Evolutionary conservation across 2,329 filamentous ascomycete species (phyloP), one percentile per base, ranked within the genome.

Genomic region (Dothistroma pini): DNA sequence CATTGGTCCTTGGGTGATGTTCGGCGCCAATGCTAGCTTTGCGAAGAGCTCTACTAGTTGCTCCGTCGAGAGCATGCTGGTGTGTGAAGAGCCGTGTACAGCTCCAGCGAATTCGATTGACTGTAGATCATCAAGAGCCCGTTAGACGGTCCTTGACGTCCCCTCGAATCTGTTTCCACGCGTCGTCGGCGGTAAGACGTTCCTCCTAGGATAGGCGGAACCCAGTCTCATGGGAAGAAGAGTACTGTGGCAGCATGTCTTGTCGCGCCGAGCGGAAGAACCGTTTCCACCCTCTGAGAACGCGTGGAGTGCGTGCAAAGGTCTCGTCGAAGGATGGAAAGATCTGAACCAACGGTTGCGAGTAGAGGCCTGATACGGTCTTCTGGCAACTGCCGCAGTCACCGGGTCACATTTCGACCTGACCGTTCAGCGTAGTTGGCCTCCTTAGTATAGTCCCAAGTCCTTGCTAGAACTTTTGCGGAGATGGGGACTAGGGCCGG

Each of bases 1-100:
- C 12, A 62, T 12, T 3, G 60, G 62, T 12, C 64, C 64, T 59
- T 51, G 44, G n/a, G 54, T 55, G n/a, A 57, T 58, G 29, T 63
- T 41, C 16, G 60, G 62, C 16, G 57, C 62, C 1, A 34, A 31
- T n/a, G 22, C 47, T 19, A 61, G 31, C 4, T 54, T 48, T 25
- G 32, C 31, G 16, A 65, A 22, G 22, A 58, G n/a, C 2, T 41
- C 19, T 25, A 41, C 49, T 7, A 61, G 22, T 50, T 61, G 52
- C 8, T 48, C 52, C 22, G 21, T 47, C 12, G 35, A 50, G 21
- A 10, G 14, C 38, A 41, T 41, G 38, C 14, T n/a, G 38, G n/a
- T 41, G 38, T 41, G 2, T 34, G 38, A 5, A 6, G 14, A 16
- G 38, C 38, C 11, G 8, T 16, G 38, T 12, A 16, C n/a, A 41